phyloP scores from a whole-genome alignment of 2,329 filamentous ascomycete genomes.

The Claviceps cyperi region DNA sequence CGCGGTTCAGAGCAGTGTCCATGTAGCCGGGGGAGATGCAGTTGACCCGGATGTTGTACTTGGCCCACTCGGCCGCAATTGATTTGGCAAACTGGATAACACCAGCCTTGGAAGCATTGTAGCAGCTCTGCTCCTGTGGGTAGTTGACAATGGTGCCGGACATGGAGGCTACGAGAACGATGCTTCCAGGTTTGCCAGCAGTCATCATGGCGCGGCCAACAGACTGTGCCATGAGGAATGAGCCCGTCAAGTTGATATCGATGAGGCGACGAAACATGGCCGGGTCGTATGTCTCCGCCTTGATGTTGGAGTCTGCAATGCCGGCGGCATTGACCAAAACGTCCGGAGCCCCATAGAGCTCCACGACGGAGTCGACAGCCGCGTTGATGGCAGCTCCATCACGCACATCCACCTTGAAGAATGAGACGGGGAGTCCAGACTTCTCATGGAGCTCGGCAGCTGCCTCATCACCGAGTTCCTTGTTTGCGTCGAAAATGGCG shows the following conservation, averaged over 20 bases:
- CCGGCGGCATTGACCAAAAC: slow-evolving; percentile 69
- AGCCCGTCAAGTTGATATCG: slow-evolving; percentile 70
- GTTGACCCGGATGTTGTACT: slow-evolving; percentile 69
- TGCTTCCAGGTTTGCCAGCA: slow-evolving; percentile 54
- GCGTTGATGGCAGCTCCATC: slow-evolving; percentile 55
- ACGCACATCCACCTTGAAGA: slow-evolving; percentile 68
- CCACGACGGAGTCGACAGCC: slow-evolving; percentile 50
- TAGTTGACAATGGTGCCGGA: slow-evolving; percentile 75
- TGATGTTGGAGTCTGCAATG: slow-evolving; percentile 74
- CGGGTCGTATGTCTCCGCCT: slow-evolving; percentile 61
- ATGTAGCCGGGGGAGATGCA: slow-evolving; percentile 77
- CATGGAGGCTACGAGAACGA: slow-evolving; percentile 69
- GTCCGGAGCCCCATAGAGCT: slow-evolving; percentile 54
- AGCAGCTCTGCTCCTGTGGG: slow-evolving; percentile 69
- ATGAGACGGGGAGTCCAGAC: slow-evolving; percentile 58
- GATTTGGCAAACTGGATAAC: slow-evolving; percentile 68
- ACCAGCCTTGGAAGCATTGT: slow-evolving; percentile 73
- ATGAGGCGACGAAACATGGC: slow-evolving; percentile 66
- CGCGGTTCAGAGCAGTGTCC: slow-evolving; percentile 70
- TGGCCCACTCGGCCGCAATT: slow-evolving; percentile 72
- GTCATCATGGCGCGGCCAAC: slow-evolving; percentile 59
- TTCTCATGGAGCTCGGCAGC: slow-evolving; percentile 56
- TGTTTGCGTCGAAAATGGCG: slow-evolving; percentile 63
- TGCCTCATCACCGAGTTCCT: slow-evolving; percentile 56
- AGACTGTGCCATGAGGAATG: slow-evolving; percentile 64